phyloP scores from a whole-genome alignment of 2,329 filamentous ascomycete species.

The Pseudogymnoascus sp. region DNA sequence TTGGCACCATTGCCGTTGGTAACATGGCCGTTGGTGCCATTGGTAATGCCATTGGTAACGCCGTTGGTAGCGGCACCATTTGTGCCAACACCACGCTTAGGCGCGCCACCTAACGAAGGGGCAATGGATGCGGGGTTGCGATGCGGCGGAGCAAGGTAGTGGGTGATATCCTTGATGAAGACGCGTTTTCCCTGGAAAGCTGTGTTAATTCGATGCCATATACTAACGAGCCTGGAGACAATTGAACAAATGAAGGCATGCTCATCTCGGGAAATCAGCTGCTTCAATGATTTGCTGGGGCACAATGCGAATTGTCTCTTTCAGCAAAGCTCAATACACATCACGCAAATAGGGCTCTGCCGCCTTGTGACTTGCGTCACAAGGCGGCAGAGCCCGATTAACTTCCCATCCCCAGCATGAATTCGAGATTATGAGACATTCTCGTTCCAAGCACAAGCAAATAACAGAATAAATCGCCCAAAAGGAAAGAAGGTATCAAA shows the following conservation, averaged over 20 bases:
- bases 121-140: conserved; percentile 60
- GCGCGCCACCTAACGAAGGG: conserved; percentile 52
- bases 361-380: neutral
- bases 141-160: conserved; percentile 77
- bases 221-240: conserved; percentile 7
- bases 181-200: conserved; percentile 68
- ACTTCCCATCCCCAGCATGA: neutral
- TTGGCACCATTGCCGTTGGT: conserved; percentile 22
- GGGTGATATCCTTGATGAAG: conserved; percentile 97
- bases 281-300: neutral
- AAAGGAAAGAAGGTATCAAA: neutral
- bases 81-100: conserved; percentile 27
- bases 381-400: neutral
- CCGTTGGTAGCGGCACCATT: conserved; percentile 20
- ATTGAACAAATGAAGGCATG: neutral
- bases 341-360: neutral
- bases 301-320: neutral
- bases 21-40: neutral
- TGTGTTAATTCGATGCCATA: conserved; percentile 32
- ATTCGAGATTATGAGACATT: neutral
- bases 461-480: neutral
- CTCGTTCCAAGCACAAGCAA: neutral
- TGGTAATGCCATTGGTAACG: conserved; percentile 16
- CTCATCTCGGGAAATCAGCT: neutral
- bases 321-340: neutral